Evolutionary conservation across 129 eudicot species (phyloP), one percentile per base, ranked within the genome.

Genomic region (Erigeron canadensis): DNA sequence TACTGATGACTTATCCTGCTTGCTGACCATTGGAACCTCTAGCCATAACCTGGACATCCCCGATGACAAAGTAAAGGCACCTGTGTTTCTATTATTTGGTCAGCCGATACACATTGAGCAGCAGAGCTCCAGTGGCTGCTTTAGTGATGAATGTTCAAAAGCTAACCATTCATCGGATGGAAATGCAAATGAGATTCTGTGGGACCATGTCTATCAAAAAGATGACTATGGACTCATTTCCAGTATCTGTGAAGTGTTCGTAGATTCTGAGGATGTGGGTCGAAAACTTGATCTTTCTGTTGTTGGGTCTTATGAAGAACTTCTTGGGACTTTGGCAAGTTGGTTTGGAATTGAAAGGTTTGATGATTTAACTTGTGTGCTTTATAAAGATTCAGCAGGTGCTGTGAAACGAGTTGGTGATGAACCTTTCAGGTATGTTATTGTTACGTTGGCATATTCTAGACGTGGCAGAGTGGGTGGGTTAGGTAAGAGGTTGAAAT

Each of bases 91-190:
- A 57, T 93, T 91, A 63, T 91, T 91, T 71, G 97, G 97, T 48
- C 91, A 88, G 77, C 88, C 87, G 44, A 91, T 91, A 69, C 90
- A 82, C 28, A 84, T 90, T 6, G 92, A 86, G 80, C 90, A 91
- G 80, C 95, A 85, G 76, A 83, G 79, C 48, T 71, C 86, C 46
- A 54, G 21, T 13, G 67, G 84, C 70, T 63, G 65, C 63, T 76
- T 82, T n/a, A 45, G 66, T 50, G 83, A 64, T 59, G 69, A 55
- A 64, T 69, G 56, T 69, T 77, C 69, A 43, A 66, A 72, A 73
- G 38, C 54, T 54, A 79, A 79, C 37, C 42, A 47, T 44, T 61
- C 81, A n/a, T 72, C 78, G 8, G 70, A 77, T 38, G 80, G 66
- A 59, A 76, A 41, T 63, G 21, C 21, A 39, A 63, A 63, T 63